Evolutionary conservation across 1,284 basidiomycete genomes (phyloP).

Genomic region (Ganoderma lucidum): DNA sequence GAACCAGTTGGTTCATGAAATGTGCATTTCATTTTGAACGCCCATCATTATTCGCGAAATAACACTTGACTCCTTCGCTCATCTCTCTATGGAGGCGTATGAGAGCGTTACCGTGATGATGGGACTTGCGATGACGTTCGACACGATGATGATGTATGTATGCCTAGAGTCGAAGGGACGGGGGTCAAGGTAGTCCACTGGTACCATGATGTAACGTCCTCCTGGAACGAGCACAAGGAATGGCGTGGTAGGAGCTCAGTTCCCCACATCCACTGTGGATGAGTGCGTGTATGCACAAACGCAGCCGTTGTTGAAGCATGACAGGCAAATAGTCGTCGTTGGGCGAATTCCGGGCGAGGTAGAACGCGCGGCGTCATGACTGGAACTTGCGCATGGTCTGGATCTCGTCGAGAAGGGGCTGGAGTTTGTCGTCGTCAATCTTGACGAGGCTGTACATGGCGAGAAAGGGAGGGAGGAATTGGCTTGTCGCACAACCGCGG

Average conservation of each 20-base stretch:
- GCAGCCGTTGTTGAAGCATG: neutral
- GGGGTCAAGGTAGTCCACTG: too few species aligned
- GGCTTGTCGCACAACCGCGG: neutral
- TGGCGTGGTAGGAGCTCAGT: too few species aligned
- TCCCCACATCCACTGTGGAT: neutral
- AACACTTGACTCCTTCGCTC: too few species aligned
- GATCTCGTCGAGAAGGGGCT: constrained; percentile 85
- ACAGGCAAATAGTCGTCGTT: neutral
- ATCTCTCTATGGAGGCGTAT: too few species aligned
- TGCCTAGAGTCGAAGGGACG: too few species aligned
- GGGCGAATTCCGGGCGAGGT: neutral
- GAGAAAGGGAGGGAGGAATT: constrained; percentile 13
- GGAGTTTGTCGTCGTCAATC: constrained; percentile 87
- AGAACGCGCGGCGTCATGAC: constrained; percentile 48
- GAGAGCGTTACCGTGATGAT: too few species aligned
- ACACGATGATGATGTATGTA: too few species aligned
- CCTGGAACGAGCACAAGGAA: neutral
- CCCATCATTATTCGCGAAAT: too few species aligned
- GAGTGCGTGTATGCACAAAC: neutral
- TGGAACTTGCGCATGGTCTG: constrained; percentile 92
- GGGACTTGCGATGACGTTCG: too few species aligned
- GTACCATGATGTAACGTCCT: too few species aligned
- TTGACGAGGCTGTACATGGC: constrained; percentile 71
- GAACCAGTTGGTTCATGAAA: too few species aligned
- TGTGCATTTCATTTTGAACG: too few species aligned